Percentiles rank a stretch among this genome's conserved stretches.
Conservation (phyloP, 2,329 filamentous ascomycete genomes). For the Apiospora malaysiana region DNA sequence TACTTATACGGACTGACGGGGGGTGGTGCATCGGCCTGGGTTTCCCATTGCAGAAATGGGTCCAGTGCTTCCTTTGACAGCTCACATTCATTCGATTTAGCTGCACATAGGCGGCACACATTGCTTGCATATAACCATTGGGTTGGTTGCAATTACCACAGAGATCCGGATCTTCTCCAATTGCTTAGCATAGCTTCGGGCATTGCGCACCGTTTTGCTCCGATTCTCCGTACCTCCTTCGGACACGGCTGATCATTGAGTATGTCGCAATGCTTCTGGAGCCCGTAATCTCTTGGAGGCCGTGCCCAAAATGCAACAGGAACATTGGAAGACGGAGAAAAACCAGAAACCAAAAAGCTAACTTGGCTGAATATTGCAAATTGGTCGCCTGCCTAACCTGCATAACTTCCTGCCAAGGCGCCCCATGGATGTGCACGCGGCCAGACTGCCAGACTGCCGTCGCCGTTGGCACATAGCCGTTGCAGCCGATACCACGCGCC, state of each 20-base stretch:
- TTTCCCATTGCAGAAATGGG: neutral
- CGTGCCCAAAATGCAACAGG: neutral
- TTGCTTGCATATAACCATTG: neutral
- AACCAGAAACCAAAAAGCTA: neutral
- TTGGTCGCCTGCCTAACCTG: neutral
- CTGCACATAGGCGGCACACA: neutral
- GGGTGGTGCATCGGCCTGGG: neutral
- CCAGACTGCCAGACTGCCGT: too few relatives aligned
- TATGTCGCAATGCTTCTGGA: neutral
- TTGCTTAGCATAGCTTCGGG: neutral
- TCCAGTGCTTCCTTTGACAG: neutral
- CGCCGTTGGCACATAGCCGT: neutral
- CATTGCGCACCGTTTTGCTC: neutral
- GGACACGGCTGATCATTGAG: neutral
- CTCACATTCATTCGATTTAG: constrained; percentile 7
- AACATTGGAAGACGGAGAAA: neutral
- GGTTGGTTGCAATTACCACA: neutral
- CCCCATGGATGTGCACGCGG: neutral
- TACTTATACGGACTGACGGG: too few relatives aligned
- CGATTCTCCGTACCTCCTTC: neutral
- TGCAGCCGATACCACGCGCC: neutral
- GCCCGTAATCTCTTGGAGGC: neutral
- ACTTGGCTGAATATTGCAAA: neutral
- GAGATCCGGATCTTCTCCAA: neutral
- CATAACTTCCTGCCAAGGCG: neutral